Evolutionary conservation across 768 basidiomycete species (phyloP).

Genomic region (Botryobasidium botryosum): DNA sequence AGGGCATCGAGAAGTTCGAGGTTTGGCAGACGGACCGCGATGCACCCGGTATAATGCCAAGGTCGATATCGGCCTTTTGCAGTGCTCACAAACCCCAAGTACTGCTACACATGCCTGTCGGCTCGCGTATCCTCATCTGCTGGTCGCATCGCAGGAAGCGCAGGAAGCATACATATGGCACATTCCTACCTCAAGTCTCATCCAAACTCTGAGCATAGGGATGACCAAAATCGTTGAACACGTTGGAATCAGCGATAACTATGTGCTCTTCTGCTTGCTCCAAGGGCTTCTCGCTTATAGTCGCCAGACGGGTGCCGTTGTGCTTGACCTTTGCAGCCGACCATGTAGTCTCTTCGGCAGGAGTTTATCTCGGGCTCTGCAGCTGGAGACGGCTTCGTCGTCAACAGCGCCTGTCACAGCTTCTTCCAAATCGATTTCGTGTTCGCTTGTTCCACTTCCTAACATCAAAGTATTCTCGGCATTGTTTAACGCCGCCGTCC

Average conservation of each 20-base stretch:
- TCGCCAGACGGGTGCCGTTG: neutral
- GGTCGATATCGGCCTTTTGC: slow-evolving; percentile 48
- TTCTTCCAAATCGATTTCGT: neutral
- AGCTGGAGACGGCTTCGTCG: neutral
- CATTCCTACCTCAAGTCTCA: slow-evolving; percentile 31
- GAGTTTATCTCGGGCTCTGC: neutral
- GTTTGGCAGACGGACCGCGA: slow-evolving; percentile 31
- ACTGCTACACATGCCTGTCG: slow-evolving; percentile 36
- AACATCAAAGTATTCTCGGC: neutral
- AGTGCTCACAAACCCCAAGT: slow-evolving; percentile 32
- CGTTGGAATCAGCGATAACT: slow-evolving; percentile 42
- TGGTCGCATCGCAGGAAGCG: slow-evolving; percentile 27
- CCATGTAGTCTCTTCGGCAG: neutral
- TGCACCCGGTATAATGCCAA: neutral
- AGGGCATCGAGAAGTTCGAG: slow-evolving; percentile 36
- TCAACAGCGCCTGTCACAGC: too few species aligned
- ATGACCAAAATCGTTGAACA: slow-evolving; percentile 27
- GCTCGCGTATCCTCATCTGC: slow-evolving; percentile 47
- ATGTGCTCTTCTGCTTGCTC: slow-evolving; percentile 43
- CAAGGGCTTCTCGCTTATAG: slow-evolving; percentile 33
- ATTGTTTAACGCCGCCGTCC: slow-evolving; percentile 15
- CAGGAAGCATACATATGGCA: slow-evolving; percentile 43
- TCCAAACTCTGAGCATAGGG: slow-evolving; percentile 28
- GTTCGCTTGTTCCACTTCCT: neutral
- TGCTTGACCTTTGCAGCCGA: neutral